phyloP scores from a whole-genome alignment of 148 eudicot genomes.

The Amaranthus hypochondriacus region DNA sequence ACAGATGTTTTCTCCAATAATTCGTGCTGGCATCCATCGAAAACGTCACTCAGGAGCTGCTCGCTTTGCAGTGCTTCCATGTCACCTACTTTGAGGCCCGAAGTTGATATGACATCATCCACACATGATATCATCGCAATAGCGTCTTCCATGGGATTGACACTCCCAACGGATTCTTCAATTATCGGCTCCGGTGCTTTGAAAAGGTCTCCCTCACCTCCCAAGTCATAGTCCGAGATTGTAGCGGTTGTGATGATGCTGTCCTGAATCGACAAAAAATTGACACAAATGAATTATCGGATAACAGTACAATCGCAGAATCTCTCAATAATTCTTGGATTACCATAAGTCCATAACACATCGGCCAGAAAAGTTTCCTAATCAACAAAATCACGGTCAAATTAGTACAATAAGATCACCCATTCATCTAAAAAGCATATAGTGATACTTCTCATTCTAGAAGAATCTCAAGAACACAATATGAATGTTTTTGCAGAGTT shows the following conservation, averaged over 20 bases:
- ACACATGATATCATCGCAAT: slow-evolving; percentile 71
- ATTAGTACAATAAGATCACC: background rate
- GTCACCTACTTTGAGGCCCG: slow-evolving; percentile 49
- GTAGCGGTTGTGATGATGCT: slow-evolving; percentile 43
- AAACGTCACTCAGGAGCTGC: slow-evolving; percentile 63
- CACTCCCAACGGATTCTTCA: slow-evolving; percentile 52
- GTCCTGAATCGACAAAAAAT: slow-evolving; percentile 26
- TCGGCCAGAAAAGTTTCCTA: background rate
- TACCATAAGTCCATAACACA: background rate
- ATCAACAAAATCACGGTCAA: background rate
- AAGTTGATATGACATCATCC: slow-evolving; percentile 29
- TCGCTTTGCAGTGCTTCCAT: slow-evolving; percentile 57
- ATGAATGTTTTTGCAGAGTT: background rate
- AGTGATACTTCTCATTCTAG: background rate
- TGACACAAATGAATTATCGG: background rate
- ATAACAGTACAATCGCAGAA: background rate
- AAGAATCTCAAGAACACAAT: slow-evolving; percentile 8
- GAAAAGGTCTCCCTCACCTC: slow-evolving; percentile 87
- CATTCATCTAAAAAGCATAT: too few relatives aligned
- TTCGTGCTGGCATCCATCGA: slow-evolving; percentile 71
- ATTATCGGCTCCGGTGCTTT: slow-evolving; percentile 82
- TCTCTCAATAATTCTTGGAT: background rate
- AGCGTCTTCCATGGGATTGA: slow-evolving; percentile 68
- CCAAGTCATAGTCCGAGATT: slow-evolving; percentile 76
- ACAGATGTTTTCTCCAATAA: slow-evolving; percentile 53